These are phyloP conservation scores for Aspergillus nomiae DNA, from an alignment of 2,329 filamentous ascomycete species.

Conservation along the genomic window DNA sequence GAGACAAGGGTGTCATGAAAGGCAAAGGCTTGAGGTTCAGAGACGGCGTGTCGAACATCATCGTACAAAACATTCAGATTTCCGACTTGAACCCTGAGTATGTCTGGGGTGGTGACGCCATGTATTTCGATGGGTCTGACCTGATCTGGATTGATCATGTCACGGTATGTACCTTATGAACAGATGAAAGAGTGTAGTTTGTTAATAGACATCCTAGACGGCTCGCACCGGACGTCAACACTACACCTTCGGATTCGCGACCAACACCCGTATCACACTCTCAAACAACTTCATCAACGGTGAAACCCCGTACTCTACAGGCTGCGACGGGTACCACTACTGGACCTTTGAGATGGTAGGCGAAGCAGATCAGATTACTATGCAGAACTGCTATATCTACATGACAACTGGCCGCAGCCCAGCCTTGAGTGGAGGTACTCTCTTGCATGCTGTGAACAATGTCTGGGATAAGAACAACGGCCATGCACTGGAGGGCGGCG, in stretches of 20 bases:
- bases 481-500: constrained; percentile 56
- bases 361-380: constrained; percentile 55
- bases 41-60: constrained; percentile 53
- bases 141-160: constrained; percentile 52
- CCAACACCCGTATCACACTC: constrained; percentile 59
- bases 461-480: constrained; percentile 58
- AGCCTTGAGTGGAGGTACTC: constrained; percentile 58
- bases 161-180: constrained; percentile 21
- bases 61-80: constrained; percentile 59
- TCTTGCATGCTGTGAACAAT: constrained; percentile 63
- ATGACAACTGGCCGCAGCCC: constrained; percentile 59
- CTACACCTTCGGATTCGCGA: constrained; percentile 58
- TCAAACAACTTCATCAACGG: constrained; percentile 64
- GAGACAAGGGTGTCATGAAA: constrained; percentile 54
- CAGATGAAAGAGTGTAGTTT: neutral
- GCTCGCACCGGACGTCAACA: constrained; percentile 62
- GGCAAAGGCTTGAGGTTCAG: constrained; percentile 56
- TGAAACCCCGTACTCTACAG: constrained; percentile 55
- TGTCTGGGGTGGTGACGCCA: constrained; percentile 60
- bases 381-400: constrained; percentile 65
- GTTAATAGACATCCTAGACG: constrained; percentile 28
- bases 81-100: constrained; percentile 55
- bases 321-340: constrained; percentile 62
- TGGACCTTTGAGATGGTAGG: constrained; percentile 46
- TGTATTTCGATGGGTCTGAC: constrained; percentile 49